Percentiles rank a stretch among this genome's conserved stretches.
These are phyloP conservation scores for Pseudoscleropodium purum DNA, from an alignment of 225 moss, liverwort and hornwort species.

Conservation along the genomic window DNA sequence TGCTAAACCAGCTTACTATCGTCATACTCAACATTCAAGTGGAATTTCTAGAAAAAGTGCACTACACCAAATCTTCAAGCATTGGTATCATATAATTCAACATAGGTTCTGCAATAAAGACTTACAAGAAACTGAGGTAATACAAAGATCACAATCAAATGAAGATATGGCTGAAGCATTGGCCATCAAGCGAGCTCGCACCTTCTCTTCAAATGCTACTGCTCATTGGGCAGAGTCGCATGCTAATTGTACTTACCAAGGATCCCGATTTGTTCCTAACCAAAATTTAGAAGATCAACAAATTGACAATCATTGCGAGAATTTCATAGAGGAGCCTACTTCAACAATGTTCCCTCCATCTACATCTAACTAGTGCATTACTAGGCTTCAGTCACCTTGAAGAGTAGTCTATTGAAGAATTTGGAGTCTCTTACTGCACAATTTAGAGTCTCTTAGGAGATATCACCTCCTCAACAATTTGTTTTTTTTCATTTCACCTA, in stretches of 20 bases:
- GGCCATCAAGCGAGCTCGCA: accelerated
- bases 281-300: accelerated
- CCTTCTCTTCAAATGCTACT: neutral
- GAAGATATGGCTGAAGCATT: neutral
- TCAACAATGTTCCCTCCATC: too few relatives aligned
- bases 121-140: neutral
- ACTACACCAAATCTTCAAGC: neutral
- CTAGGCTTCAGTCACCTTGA: accelerated
- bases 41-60: neutral
- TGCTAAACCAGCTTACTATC: neutral
- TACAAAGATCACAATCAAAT: accelerated
- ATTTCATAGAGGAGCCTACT: too few relatives aligned
- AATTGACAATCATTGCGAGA: neutral
- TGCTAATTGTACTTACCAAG: accelerated
- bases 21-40: neutral
- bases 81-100: neutral
- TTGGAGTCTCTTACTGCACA: too few relatives aligned
- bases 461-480: neutral
- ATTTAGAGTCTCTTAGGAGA: neutral
- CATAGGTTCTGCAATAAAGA: neutral
- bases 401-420: too few relatives aligned
- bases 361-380: too few relatives aligned
- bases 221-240: neutral
- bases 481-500: accelerated
- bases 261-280: accelerated